Percentiles rank a stretch among this genome's conserved stretches.
phyloP scores from a whole-genome alignment of 176 grass and related monocot species.

The Triticum dicoccoides region DNA sequence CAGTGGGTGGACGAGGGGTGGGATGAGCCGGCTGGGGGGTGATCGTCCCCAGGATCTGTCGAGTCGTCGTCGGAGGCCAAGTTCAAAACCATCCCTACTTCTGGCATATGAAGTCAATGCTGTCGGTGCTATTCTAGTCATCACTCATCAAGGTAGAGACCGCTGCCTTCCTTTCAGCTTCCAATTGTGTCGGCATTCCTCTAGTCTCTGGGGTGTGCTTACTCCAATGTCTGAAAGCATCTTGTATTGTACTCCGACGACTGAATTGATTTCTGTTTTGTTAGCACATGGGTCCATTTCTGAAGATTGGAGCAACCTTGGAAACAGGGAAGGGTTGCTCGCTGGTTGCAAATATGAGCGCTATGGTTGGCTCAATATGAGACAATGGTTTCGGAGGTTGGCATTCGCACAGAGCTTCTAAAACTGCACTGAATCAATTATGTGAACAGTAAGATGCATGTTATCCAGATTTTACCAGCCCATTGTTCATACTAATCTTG shows the following conservation, averaged over 20 bases:
- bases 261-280: neutral
- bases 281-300: constrained; percentile 72
- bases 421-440: too few relatives aligned
- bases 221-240: neutral
- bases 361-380: too few relatives aligned
- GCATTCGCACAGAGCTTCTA: constrained; percentile 70
- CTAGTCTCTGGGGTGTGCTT: neutral
- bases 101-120: constrained; percentile 76
- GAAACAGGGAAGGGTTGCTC: constrained; percentile 52
- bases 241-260: too few relatives aligned
- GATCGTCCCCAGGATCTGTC: too few relatives aligned
- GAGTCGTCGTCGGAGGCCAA: too few relatives aligned
- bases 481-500: neutral
- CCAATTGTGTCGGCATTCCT: neutral
- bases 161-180: neutral
- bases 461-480: neutral
- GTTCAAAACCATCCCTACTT: constrained; percentile 68
- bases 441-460: too few relatives aligned
- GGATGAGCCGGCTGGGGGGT: too few relatives aligned
- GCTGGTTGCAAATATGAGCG: constrained; percentile 65
- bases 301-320: constrained; percentile 54
- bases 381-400: constrained; percentile 73
- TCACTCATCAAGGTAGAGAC: too few relatives aligned
- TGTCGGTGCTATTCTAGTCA: constrained; percentile 55
- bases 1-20: too few relatives aligned